Evolutionary conservation across 768 basidiomycete species (phyloP).

Genomic region (Mycena indigotica): DNA sequence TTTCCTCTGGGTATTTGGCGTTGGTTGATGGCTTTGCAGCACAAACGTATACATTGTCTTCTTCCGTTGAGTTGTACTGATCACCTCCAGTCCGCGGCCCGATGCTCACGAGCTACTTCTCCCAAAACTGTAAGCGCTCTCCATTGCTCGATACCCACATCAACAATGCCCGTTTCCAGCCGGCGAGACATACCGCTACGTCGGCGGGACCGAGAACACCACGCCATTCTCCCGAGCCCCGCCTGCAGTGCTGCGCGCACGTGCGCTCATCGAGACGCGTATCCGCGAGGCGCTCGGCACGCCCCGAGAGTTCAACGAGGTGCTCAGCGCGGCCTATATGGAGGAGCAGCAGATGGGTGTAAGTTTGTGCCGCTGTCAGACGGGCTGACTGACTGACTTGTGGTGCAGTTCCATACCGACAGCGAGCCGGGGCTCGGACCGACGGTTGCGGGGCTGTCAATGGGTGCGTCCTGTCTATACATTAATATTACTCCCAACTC

Average conservation of each 20-base stretch:
- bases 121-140: conserved; percentile 69
- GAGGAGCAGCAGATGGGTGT: conserved; percentile 84
- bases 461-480: conserved; percentile 42
- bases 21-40: conserved; percentile 42
- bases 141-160: not conserved
- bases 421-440: conserved; percentile 74
- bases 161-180: conserved; percentile 43
- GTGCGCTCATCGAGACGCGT: conserved; percentile 59
- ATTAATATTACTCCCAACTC: not conserved
- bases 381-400: conserved; percentile 3
- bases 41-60: conserved; percentile 55
- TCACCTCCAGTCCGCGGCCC: conserved; percentile 59
- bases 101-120: conserved; percentile 80
- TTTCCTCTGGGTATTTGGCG: not conserved
- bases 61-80: not conserved
- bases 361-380: conserved; percentile 26
- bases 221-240: conserved; percentile 64
- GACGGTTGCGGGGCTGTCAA: conserved; percentile 71
- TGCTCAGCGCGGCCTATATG: conserved; percentile 84
- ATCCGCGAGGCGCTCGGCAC: conserved; percentile 47
- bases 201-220: conserved; percentile 75
- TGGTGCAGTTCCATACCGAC: conserved; percentile 74
- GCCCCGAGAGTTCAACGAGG: conserved; percentile 65
- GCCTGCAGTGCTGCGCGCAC: conserved; percentile 57
- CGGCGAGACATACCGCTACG: conserved; percentile 77